Evolutionary conservation across 2,329 filamentous ascomycete genomes (phyloP), one percentile per base, ranked within the genome.

Genomic region (Aspergillus sp.): DNA sequence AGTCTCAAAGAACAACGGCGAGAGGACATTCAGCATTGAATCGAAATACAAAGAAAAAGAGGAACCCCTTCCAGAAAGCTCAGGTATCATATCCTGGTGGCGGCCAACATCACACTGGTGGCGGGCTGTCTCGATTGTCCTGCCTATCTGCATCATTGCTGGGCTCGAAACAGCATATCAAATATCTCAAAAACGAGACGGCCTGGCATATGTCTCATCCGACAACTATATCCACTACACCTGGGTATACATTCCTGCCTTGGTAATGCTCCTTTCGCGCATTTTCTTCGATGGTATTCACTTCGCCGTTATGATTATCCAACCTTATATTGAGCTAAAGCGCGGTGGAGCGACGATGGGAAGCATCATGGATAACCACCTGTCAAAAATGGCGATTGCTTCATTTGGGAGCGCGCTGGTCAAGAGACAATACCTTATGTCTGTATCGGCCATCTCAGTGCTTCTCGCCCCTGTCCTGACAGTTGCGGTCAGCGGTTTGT

Each of bases 371-470:
- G 47, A 53, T 27, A 51, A 55, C 13, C 49, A 55, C 9, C 47
- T 52, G 6, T 44, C 48, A 28, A 54, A 55, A 33, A 37, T 55
- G 6, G 44, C 69, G 28, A 70, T 67, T 44, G 79, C 82, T 3
- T 71, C 76, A 46, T 75, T 73, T 48, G 81, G 82, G 66, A 83
- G 75, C 7, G 69, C 67, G 0, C 36, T 56, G 10, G n/a, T 32
- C 32, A 52, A 52, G 33, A 33, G 34, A 7, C 50, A 49, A 33
- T 52, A 37, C 41, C 39, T 46, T 3, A 29, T 51, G 3, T 31
- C 44, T 5, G 46, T 51, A 13, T 44, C 50, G 10, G 45, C 45
- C 10, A 9, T 46, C 12, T 39, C 53, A 1, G 37, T 54, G 6
- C 37, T 54, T 30, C 41, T 54, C 7, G 49, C 46, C 2, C 40